phyloP scores from a whole-genome alignment of 805 yeast genomes.

The Candida berthetii region DNA sequence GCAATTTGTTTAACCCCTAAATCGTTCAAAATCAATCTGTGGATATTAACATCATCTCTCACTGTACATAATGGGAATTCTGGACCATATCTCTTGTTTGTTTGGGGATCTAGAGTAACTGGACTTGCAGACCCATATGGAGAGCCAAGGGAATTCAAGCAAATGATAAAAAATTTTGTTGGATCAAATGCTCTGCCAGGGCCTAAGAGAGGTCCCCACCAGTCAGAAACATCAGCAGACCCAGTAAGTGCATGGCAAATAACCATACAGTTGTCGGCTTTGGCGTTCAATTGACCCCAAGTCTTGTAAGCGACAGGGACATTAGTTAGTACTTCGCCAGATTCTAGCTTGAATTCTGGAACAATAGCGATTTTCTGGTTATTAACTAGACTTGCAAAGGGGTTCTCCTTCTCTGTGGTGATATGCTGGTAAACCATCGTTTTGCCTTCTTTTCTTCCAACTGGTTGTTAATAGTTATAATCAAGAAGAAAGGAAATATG shows the following conservation, averaged over 20 bases:
- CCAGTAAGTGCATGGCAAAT: constrained; percentile 96
- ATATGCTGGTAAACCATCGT: too few species aligned
- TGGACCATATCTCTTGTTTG: constrained; percentile 81
- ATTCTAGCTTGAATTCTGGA: constrained; percentile 71
- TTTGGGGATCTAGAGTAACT: constrained; percentile 68
- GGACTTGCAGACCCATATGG: constrained; percentile 98
- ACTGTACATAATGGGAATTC: constrained; percentile 91
- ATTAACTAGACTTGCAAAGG: constrained; percentile 61
- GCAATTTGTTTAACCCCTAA: constrained; percentile 79
- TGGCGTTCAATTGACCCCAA: constrained; percentile 81
- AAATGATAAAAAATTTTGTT: constrained; percentile 74
- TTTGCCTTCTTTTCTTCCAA: too few species aligned
- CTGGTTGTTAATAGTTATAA: too few species aligned
- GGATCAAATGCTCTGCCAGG: constrained; percentile 88
- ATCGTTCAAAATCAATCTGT: constrained; percentile 68
- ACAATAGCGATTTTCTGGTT: constrained; percentile 76
- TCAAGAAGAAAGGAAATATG: too few species aligned
- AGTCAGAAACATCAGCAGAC: constrained; percentile 88
- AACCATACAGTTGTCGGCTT: constrained; percentile 72
- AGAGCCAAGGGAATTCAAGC: constrained; percentile 90
- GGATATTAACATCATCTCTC: constrained; percentile 86
- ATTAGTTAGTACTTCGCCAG: constrained; percentile 64
- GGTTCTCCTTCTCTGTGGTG: too few species aligned
- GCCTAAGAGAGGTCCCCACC: constrained; percentile 99
- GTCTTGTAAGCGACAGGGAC: constrained; percentile 95